Percentiles rank a stretch among this genome's conserved stretches.
phyloP scores from a whole-genome alignment of 805 yeast species.

The Jamesozyma hellenica region DNA sequence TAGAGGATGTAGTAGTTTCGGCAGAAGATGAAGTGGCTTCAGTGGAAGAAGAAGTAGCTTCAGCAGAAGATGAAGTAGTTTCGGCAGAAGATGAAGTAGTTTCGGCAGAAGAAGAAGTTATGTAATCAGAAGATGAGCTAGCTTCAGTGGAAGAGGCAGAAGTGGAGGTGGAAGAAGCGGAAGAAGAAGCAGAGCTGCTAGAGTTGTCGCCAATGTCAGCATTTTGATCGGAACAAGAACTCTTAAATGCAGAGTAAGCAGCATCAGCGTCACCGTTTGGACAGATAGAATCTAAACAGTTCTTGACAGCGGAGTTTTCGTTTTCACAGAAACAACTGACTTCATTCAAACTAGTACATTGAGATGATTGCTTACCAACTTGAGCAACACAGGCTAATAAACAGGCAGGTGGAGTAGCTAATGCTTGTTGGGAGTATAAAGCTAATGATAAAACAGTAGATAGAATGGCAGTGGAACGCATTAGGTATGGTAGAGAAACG shows the following conservation, averaged over 20 bases:
- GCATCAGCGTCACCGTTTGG: slow-evolving; percentile 48
- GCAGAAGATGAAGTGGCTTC: slow-evolving; percentile 20
- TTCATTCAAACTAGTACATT: slow-evolving; percentile 52
- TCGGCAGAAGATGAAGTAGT: slow-evolving; percentile 20
- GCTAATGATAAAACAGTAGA: slow-evolving; percentile 23
- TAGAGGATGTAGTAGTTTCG: slow-evolving; percentile 11
- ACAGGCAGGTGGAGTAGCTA: slow-evolving; percentile 86
- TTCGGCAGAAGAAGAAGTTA: slow-evolving; percentile 22
- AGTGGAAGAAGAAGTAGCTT: slow-evolving; percentile 23
- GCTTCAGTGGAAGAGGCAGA: slow-evolving; percentile 24
- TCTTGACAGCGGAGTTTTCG: slow-evolving; percentile 42
- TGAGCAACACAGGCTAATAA: slow-evolving; percentile 77
- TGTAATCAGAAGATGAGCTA: slow-evolving; percentile 10
- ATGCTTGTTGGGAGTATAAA: slow-evolving; percentile 28
- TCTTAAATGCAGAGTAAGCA: slow-evolving; percentile 52
- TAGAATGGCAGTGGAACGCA: slow-evolving; percentile 24
- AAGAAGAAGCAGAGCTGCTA: slow-evolving; percentile 28
- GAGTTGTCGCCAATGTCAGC: slow-evolving; percentile 28
- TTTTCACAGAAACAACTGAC: slow-evolving; percentile 58
- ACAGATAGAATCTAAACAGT: slow-evolving; percentile 60
- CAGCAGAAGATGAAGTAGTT: slow-evolving; percentile 10
- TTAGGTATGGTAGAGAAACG: slow-evolving; percentile 3
- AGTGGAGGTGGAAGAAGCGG: slow-evolving; percentile 25
- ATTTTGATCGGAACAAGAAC: slow-evolving; percentile 41
- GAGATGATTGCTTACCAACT: slow-evolving; percentile 43